Evolutionary conservation across 2,329 filamentous ascomycete species (phyloP).

Genomic region (Hypocrella siamensis): DNA sequence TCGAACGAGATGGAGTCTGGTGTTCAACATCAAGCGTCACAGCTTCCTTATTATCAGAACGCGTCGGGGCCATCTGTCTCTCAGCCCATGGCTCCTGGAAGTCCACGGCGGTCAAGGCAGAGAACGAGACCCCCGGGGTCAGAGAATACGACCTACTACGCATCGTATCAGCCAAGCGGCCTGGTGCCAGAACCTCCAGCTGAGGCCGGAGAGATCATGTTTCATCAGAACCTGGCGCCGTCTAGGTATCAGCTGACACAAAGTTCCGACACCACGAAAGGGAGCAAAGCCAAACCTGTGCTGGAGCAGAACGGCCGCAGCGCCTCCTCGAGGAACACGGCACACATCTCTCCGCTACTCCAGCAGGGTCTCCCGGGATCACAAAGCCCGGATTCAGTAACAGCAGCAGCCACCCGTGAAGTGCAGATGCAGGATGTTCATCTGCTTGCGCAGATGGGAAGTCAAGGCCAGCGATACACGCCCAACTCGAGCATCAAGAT

Average conservation of each 20-base stretch:
- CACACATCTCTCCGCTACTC: constrained; percentile 1
- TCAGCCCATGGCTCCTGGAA: constrained; percentile 8
- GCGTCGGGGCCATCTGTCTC: constrained; percentile 11
- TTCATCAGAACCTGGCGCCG: not conserved
- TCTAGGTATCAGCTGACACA: too few species aligned
- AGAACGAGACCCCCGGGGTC: constrained; percentile 6
- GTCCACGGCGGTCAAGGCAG: constrained; percentile 1
- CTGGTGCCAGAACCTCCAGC: not conserved
- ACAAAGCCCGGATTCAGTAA: constrained; percentile 1
- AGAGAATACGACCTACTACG: constrained; percentile 8
- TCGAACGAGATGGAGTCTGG: constrained; percentile 7
- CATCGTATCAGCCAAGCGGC: constrained; percentile 2
- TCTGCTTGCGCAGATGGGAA: constrained; percentile 2
- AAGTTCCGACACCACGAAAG: too few species aligned
- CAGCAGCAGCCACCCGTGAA: not conserved
- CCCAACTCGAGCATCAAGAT: constrained; percentile 9
- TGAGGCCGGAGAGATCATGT: not conserved
- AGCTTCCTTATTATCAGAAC: constrained; percentile 14
- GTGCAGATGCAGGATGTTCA: constrained; percentile 3
- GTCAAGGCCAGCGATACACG: constrained; percentile 10
- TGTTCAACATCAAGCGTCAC: constrained; percentile 7
- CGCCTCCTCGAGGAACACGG: not conserved
- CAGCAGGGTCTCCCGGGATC: not conserved
- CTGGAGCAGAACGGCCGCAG: too few species aligned
- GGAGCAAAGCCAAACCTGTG: too few species aligned